Evolutionary conservation across 2,329 filamentous ascomycete species (phyloP).

Genomic region (Metarhizium rileyi): DNA sequence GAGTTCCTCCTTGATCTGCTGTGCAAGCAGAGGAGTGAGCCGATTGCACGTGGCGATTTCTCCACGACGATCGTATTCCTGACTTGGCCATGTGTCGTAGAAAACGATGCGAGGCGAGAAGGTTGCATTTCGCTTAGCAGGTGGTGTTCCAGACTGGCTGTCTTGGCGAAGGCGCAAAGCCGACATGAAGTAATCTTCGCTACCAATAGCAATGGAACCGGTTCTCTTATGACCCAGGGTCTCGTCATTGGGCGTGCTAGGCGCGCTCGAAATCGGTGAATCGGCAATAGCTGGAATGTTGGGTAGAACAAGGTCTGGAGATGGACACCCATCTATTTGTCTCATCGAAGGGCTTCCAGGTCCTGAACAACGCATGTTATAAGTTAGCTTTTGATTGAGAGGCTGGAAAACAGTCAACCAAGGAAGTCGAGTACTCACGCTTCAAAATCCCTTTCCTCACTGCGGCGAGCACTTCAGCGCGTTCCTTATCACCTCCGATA

Average conservation of each 20-base stretch:
- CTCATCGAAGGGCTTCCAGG: conserved; percentile 59
- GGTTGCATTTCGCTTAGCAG: conserved; percentile 56
- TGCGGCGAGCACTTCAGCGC: conserved; percentile 82
- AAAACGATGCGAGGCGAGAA: conserved; percentile 94
- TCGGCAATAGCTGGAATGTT: conserved; percentile 57
- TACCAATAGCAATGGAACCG: conserved; percentile 64
- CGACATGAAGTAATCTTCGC: conserved; percentile 83
- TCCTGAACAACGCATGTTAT: conserved; percentile 28
- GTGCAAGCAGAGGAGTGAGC: conserved; percentile 89
- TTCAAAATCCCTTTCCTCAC: conserved; percentile 96
- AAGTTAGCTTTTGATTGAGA: conserved; percentile 4
- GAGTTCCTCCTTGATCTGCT: conserved; percentile 98
- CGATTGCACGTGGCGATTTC: conserved; percentile 98
- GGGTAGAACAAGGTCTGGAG: conserved; percentile 43
- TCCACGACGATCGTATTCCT: conserved; percentile 90
- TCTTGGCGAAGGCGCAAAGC: conserved; percentile 64
- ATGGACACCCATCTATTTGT: conserved; percentile 44
- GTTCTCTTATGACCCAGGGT: conserved; percentile 54
- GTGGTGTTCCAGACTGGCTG: conserved; percentile 71
- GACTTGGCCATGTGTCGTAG: conserved; percentile 90
- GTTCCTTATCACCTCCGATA: conserved; percentile 78
- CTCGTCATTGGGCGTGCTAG: conserved; percentile 80
- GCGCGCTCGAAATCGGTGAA: conserved; percentile 75
- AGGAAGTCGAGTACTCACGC: conserved; percentile 39
- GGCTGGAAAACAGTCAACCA: background rate